Base-by-base conservation (phyloP, 2,329 filamentous ascomycete species). In the Hymenoscyphus scutula region DNA sequence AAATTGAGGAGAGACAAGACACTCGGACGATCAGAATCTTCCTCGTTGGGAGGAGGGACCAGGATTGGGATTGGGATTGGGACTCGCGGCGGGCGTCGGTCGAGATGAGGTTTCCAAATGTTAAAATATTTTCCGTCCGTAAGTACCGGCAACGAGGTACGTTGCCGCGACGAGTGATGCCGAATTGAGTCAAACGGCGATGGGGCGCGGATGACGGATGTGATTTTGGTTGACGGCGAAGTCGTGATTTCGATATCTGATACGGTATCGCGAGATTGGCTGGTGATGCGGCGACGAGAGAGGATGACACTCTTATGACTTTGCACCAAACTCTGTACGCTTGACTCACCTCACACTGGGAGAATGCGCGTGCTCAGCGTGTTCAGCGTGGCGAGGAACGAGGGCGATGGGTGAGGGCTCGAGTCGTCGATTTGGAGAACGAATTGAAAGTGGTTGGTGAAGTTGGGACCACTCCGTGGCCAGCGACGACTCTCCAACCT, bases 11-110 rank as follows among this genome's bases (percentile, higher is more conserved):
- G 41, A 62, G 60, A 56, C 54, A n/a, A 17, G 54, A 56, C 51
- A 60, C 27, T 57, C 48, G 55, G 56, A 58, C 56, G 55, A 30
- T 51, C n/a, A 58, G 41, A 58, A 58, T 34, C 48, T 58, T 58
- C 54, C 48, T 57, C 15, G 37, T 54, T 27, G 53, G 38, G 45
- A 60, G 17, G 11, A 41, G 13, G 27, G 45, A 60, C 27, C 10
- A 41, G 13, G 27, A 59, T 11, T 58, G 11, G 27, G 27, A 23
- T 34, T 15, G 25, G 15, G 29, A 10, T 11, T 7, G n/a, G 13
- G 55, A 37, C 41, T 45, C n/a, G 41, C 41, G 41, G 41, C 41
- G 41, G 41, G 51, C 51, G 25, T 17, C 23, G 25, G 25, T 29
- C 29, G 13, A 30, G 15, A 10, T 17, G 13, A 10, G 25, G 25